These are phyloP conservation scores for Fagus sylvatica DNA, from an alignment of 306 rosid species.

Conservation along the genomic window DNA sequence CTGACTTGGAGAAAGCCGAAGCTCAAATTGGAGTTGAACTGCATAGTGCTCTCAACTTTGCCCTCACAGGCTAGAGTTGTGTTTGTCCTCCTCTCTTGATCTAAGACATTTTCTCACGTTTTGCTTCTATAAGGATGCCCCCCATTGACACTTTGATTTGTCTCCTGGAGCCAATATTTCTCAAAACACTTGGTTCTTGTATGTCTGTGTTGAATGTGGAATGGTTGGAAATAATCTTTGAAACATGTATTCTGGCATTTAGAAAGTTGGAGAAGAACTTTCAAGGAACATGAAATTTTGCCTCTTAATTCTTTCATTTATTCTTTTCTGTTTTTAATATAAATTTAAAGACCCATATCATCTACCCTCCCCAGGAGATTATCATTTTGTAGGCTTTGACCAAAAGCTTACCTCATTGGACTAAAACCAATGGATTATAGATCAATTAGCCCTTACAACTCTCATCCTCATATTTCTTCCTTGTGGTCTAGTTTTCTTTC, in stretches of 20 bases:
- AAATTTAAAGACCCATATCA: no score
- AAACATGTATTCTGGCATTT: background rate
- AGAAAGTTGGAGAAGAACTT: conserved; percentile 3
- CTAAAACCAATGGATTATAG: no score
- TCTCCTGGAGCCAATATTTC: conserved; percentile 48
- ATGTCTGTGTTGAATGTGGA: conserved; percentile 45
- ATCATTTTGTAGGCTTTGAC: no score
- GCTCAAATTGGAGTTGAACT: conserved; percentile 97
- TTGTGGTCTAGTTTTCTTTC: no score
- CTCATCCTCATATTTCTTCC: no score
- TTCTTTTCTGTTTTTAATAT: background rate
- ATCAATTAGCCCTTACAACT: no score
- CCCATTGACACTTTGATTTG: conserved; percentile 27
- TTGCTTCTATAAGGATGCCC: conserved; percentile 19
- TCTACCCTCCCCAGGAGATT: no score
- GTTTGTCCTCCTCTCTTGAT: conserved; percentile 18
- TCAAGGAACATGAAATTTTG: background rate
- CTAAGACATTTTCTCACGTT: conserved; percentile 26
- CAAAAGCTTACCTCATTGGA: no score
- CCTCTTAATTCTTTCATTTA: background rate
- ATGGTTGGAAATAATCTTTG: conserved; percentile 34
- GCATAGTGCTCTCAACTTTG: conserved; percentile 81
- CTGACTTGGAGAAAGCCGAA: conserved; percentile 97
- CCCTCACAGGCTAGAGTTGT: conserved; percentile 69
- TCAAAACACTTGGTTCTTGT: conserved; percentile 29